phyloP scores from a whole-genome alignment of 257 asterid species.

The Penstemon newberryi region DNA sequence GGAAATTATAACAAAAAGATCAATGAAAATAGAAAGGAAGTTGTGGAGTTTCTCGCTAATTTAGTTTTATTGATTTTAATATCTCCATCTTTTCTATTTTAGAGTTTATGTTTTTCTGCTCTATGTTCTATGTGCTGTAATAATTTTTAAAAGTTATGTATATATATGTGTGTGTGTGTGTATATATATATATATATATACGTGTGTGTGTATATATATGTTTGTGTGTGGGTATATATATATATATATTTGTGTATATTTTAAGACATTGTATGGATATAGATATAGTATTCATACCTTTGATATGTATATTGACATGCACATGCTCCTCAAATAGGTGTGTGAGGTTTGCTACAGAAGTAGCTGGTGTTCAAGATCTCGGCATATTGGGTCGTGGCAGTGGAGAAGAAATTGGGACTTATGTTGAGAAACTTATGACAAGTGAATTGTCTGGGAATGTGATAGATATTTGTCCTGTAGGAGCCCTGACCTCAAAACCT shows the following conservation, averaged over 20 bases:
- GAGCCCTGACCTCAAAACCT: constrained; percentile 97
- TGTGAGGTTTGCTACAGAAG: constrained; percentile 90
- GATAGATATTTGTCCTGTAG: constrained; percentile 98
- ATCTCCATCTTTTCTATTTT: not conserved
- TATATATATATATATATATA: too few relatives aligned
- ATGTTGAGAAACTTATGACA: constrained; percentile 93
- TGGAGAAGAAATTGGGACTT: constrained; percentile 99
- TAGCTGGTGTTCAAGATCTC: constrained; percentile 97
- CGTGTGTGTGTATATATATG: too few relatives aligned
- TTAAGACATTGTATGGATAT: not conserved
- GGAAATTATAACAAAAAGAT: not conserved
- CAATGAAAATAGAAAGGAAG: constrained; percentile 1
- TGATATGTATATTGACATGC: constrained; percentile 28
- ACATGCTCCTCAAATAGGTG: constrained; percentile 60
- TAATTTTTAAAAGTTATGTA: too few relatives aligned
- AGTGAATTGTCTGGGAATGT: constrained; percentile 99
- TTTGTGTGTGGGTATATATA: too few relatives aligned
- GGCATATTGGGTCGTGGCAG: constrained; percentile 99
- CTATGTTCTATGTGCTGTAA: too few relatives aligned
- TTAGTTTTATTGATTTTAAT: not conserved
- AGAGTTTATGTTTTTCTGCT: too few relatives aligned
- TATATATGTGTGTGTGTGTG: too few relatives aligned
- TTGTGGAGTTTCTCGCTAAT: not conserved
- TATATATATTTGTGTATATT: too few relatives aligned
- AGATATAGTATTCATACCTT: constrained; percentile 13